Evolutionary conservation across 176 grass and related monocot species (phyloP).

Genomic region (Areca catechu): DNA sequence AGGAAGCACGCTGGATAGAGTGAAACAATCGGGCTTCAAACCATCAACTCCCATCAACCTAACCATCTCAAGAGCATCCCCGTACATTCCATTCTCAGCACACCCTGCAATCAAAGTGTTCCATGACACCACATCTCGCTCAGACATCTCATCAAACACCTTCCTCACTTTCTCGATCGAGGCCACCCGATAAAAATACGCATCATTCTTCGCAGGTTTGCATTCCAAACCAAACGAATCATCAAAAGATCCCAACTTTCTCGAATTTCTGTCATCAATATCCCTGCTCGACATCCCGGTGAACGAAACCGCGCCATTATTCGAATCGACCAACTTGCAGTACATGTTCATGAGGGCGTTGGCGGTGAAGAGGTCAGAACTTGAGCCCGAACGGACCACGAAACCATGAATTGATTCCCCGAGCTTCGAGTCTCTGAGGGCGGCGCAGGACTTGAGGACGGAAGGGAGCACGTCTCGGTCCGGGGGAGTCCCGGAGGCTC

Average conservation of each 20-base stretch:
- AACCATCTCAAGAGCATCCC: constrained; percentile 29
- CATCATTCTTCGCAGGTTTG: no score
- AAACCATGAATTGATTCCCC: constrained; percentile 47
- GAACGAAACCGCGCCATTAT: not conserved
- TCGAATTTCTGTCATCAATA: not conserved
- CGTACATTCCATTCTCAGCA: constrained; percentile 32
- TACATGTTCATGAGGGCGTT: constrained; percentile 69
- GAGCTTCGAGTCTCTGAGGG: constrained; percentile 25
- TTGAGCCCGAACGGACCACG: constrained; percentile 44
- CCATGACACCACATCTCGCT: constrained; percentile 54
- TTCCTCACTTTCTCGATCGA: constrained; percentile 20
- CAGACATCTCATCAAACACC: constrained; percentile 56
- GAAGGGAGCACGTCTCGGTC: constrained; percentile 34
- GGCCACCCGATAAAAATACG: not conserved
- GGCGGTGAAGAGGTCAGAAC: constrained; percentile 37
- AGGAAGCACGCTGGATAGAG: constrained; percentile 45
- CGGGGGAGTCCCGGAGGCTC: constrained; percentile 14
- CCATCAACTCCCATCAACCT: constrained; percentile 43
- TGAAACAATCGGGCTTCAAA: constrained; percentile 49
- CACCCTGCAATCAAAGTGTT: constrained; percentile 39
- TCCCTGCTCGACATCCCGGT: not conserved
- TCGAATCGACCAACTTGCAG: constrained; percentile 26
- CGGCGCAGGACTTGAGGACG: constrained; percentile 50
- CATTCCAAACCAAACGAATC: no score
- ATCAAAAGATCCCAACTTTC: not conserved